Percentiles rank a stretch among this genome's conserved stretches.
phyloP scores from a whole-genome alignment of 2,329 filamentous ascomycete species.

The Fusarium irregulare region DNA sequence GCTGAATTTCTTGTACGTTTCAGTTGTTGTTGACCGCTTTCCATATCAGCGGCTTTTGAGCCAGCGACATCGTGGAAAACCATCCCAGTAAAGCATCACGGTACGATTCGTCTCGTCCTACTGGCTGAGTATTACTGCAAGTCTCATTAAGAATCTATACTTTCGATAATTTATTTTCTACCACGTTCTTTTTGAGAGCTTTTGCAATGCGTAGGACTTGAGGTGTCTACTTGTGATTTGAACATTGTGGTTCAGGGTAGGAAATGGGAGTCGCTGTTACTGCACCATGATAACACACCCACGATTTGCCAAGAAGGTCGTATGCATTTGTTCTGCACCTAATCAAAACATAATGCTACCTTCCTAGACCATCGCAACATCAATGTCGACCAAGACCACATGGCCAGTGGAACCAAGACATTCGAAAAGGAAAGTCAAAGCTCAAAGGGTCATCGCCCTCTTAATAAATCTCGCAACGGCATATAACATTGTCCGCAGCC shows the following conservation, averaged over 20 bases:
- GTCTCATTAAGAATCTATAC: background rate
- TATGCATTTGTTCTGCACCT: background rate
- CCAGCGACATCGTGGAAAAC: too few species aligned
- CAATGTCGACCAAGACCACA: background rate
- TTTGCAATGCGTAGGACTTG: background rate
- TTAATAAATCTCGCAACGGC: conserved; percentile 20
- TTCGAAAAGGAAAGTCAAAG: conserved; percentile 15
- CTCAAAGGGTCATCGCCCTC: background rate
- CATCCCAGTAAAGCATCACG: too few species aligned
- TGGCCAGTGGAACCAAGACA: background rate
- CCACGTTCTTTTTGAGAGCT: background rate
- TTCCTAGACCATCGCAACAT: background rate
- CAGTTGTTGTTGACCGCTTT: too few species aligned
- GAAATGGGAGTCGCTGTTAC: background rate
- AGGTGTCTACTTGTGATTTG: background rate
- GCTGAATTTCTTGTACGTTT: too few species aligned
- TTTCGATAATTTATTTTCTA: background rate
- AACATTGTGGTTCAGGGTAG: background rate
- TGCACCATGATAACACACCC: background rate
- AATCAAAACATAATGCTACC: background rate
- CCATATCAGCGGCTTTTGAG: too few species aligned
- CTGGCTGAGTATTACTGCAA: too few species aligned
- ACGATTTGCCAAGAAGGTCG: background rate
- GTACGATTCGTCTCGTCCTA: too few species aligned
- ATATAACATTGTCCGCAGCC: background rate